phyloP scores from a whole-genome alignment of 1,284 basidiomycete species.

The Leccinum glutinopallens region DNA sequence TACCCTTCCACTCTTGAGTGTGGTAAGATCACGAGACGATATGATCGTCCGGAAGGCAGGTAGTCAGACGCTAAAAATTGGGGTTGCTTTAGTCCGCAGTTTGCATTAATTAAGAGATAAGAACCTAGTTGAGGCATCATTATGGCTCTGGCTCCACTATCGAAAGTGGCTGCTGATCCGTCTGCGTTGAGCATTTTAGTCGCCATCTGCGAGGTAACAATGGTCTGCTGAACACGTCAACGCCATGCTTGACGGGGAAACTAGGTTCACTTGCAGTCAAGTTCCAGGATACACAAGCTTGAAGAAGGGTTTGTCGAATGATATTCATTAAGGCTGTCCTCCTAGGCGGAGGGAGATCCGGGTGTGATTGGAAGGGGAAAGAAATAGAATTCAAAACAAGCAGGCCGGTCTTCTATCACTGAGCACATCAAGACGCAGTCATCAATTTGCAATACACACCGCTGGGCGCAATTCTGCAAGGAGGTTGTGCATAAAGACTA shows the following conservation, averaged over 20 bases:
- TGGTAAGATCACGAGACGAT: constrained; percentile 34
- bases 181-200: constrained; percentile 65
- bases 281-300: constrained; percentile 48
- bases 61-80: constrained; percentile 35
- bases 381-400: constrained; percentile 68
- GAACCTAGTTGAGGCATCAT: constrained; percentile 67
- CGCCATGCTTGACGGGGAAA: constrained; percentile 4
- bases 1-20: constrained; percentile 34
- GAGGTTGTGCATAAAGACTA: constrained; percentile 61
- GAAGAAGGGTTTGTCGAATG: constrained; percentile 55
- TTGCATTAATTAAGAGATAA: constrained; percentile 15
- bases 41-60: constrained; percentile 39
- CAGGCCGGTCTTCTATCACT: constrained; percentile 46
- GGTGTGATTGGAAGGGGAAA: constrained; percentile 59
- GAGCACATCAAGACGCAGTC: constrained; percentile 14
- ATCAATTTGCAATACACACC: constrained; percentile 40
- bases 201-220: constrained; percentile 67
- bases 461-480: constrained; percentile 46
- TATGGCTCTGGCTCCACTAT: constrained; percentile 59
- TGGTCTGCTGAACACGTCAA: constrained; percentile 44
- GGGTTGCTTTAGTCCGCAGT: constrained; percentile 14
- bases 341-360: constrained; percentile 39
- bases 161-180: constrained; percentile 62
- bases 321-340: constrained; percentile 49
- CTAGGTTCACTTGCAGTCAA: constrained; percentile 48